These are phyloP conservation scores for Penicillium sp. DNA, from an alignment of 2,329 filamentous ascomycete genomes.

Conservation along the genomic window DNA sequence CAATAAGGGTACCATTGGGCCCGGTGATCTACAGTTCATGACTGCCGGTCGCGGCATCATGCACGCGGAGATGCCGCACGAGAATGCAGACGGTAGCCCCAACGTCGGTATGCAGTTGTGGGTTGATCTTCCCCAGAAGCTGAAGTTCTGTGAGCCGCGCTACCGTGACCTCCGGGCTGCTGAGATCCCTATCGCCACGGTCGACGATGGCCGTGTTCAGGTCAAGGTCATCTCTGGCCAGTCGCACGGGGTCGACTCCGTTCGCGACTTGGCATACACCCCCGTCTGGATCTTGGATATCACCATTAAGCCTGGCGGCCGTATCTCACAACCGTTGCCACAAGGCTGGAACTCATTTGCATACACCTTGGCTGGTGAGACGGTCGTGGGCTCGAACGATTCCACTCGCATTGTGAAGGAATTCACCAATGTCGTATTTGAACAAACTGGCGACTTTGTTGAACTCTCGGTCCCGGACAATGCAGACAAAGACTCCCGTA, in stretches of 20 bases:
- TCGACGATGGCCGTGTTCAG: conserved; percentile 68
- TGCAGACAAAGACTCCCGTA: conserved; percentile 53
- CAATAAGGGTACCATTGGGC: conserved; percentile 73
- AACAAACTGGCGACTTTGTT: conserved; percentile 71
- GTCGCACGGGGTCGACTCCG: conserved; percentile 76
- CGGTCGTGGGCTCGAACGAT: conserved; percentile 55
- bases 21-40: conserved; percentile 97
- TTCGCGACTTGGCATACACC: conserved; percentile 89
- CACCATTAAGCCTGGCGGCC: conserved; percentile 72
- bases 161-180: conserved; percentile 77
- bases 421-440: conserved; percentile 88
- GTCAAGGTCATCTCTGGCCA: conserved; percentile 90
- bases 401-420: conserved; percentile 41
- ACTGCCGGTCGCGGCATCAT: conserved; percentile 88
- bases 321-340: conserved; percentile 70
- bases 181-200: conserved; percentile 73
- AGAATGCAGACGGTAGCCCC: conserved; percentile 68
- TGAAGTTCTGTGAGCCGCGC: conserved; percentile 86
- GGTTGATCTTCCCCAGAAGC: conserved; percentile 78
- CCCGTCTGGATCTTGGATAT: conserved; percentile 95
- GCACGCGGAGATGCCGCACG: conserved; percentile 90
- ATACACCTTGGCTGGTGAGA: conserved; percentile 74
- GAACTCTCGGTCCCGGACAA: conserved; percentile 64
- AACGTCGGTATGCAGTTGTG: conserved; percentile 91
- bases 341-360: conserved; percentile 84